Evolutionary conservation across 495 filamentous ascomycete genomes (phyloP), one percentile per base, ranked within the genome.

Genomic region (Neurospora tetrasperma): DNA sequence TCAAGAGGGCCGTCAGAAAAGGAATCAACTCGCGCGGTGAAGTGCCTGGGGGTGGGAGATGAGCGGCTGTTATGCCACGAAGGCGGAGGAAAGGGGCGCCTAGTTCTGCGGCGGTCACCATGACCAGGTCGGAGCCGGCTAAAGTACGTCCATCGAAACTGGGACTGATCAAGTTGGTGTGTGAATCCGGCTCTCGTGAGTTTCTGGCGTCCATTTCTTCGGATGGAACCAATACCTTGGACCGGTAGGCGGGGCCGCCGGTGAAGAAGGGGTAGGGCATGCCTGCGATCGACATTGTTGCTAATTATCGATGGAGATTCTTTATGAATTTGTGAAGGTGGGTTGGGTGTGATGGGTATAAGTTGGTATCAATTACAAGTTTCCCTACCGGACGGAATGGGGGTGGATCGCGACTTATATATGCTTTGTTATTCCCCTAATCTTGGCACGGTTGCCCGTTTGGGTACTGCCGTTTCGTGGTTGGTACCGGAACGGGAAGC

Each of bases 11-110:
- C 11, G 70, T 72, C 54, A 86, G 75, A 71, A 87, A 79, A 0
- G 82, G 79, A 40, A 75, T 76, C 2, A 87, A 76, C 18, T 78
- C 78, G 6, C 71, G 27, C 14, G 75, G 66, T 6, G 6, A 75
- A 71, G 1, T 20, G n/a, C 77, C 23, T 2, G 85, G 85, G 2
- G 85, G 83, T 2, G 85, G 85, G 2, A 86, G 83, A 42, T 85
- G 80, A 23, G 76, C 71, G 3, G 80, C 76, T 10, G 74, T 74
- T 23, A 86, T 76, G 43, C 85, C 85, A 75, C 82, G 76, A 40
- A 84, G 80, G 41, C 81, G 83, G 72, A 84, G 72, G 14, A 66
- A 66, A 27, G 54, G 54, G 5, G 54, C 54, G 1, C 54, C 54
- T 4, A 66, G 27, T 31, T 66, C 54, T 12, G 54, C 54, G 14